Base-by-base conservation (phyloP, 306 rosid genomes). In the Casuarina cunninghamiana region DNA sequence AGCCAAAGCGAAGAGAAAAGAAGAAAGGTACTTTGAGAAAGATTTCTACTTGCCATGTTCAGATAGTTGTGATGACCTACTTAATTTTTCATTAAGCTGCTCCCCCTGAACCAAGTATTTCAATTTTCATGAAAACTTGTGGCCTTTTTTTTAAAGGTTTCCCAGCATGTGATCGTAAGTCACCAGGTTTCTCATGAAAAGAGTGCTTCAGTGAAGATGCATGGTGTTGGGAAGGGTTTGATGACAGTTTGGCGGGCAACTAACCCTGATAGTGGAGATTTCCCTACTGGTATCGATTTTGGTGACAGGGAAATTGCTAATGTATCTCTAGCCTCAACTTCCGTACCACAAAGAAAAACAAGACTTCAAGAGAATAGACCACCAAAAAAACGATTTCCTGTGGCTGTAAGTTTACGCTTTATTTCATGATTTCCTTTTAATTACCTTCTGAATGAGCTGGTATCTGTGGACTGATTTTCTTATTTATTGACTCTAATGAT, bases 161-260 rank as follows among this genome's bases (percentile, higher is more conserved):
- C 87, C 3, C 71, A 74, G 83, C 75, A 84, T 79, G 88, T 79
- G 77, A 78, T 83, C 71, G 74, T 72, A 73, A 86, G 58, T 66
- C 84, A 35, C 5, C 58, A 71, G 2, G 68, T 48, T 73, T 78
- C 77, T 71, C 76, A 71, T 69, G 81, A 53, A 66, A 74, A 70
- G 69, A 48, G 51, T 85, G 77, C 85, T 61, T 81, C 88, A 1
- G 80, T 72, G 61, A 88, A 70, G 83, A 91, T 84, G 81, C 91
- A 93, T 83, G 98, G 99, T 75, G 81, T 91, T 43, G 99, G 99
- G 79, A 95, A 95, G 86, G 98, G 99, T 81, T 84, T 95, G 87
- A 95, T 95, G 99, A 91, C 98, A 50, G 94, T 83, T 71, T 95
- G 99, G 98, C 88, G 85, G 88, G 94, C 90, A 71, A 88, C 97